Percentiles rank a stretch among this genome's conserved stretches.
phyloP scores from a whole-genome alignment of 2,329 filamentous ascomycete genomes.

The Thermothelomyces thermophilus region DNA sequence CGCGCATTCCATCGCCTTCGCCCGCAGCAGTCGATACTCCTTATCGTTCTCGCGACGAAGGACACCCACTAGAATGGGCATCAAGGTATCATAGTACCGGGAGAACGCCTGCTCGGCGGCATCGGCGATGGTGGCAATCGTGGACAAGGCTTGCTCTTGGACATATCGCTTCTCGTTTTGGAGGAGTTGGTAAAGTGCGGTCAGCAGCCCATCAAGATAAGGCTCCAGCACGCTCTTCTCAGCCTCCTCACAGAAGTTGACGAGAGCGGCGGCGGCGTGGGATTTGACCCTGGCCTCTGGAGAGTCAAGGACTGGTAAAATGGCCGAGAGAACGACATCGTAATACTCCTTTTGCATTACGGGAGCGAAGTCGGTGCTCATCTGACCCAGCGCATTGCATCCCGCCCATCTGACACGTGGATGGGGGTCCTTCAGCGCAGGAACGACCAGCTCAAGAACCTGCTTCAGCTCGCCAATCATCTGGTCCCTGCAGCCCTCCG shows the following conservation, averaged over 20 bases:
- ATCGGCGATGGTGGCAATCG: constrained; percentile 97
- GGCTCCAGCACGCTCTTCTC: constrained; percentile 88
- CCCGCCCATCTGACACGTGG: constrained; percentile 94
- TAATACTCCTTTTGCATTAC: constrained; percentile 98
- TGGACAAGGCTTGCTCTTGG: constrained; percentile 94
- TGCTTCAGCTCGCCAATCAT: constrained; percentile 95
- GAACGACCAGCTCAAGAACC: constrained; percentile 89
- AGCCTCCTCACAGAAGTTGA: constrained; percentile 98
- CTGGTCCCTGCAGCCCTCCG: constrained; percentile 89
- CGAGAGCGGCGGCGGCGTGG: constrained; percentile 91
- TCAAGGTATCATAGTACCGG: constrained; percentile 91
- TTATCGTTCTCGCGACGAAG: constrained; percentile 86
- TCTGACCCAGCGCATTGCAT: constrained; percentile 97
- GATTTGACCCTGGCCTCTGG: constrained; percentile 91
- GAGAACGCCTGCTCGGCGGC: constrained; percentile 91
- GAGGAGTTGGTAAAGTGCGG: constrained; percentile 77
- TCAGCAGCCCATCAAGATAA: constrained; percentile 82
- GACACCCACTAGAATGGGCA: constrained; percentile 90
- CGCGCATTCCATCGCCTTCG: constrained; percentile 98
- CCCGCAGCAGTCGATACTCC: constrained; percentile 82
- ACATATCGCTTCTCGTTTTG: constrained; percentile 93
- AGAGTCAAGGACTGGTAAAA: constrained; percentile 86
- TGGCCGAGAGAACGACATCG: constrained; percentile 75
- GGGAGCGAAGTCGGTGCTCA: constrained; percentile 98
- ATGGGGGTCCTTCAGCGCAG: constrained; percentile 81